Evolutionary conservation across 2,329 filamentous ascomycete genomes (phyloP).

Genomic region (Epicoccum nigrum): DNA sequence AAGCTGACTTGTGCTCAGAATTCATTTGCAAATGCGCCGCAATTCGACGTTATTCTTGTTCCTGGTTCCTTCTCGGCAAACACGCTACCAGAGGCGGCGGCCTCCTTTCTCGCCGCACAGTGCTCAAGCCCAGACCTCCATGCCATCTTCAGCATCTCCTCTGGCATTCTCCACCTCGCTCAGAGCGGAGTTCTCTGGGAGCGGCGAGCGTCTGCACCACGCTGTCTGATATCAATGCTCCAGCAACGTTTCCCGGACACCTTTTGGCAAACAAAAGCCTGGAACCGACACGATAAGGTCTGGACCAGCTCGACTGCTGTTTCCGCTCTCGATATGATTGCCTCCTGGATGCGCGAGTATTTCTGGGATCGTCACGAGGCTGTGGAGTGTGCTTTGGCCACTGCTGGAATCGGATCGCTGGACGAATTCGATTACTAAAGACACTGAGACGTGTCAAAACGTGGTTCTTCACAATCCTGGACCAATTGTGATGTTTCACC

Average conservation of each 20-base stretch:
- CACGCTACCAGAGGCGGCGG: slow-evolving; percentile 30
- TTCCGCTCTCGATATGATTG: slow-evolving; percentile 42
- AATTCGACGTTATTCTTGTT: slow-evolving; percentile 44
- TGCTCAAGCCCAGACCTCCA: slow-evolving; percentile 30
- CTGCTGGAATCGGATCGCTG: slow-evolving; percentile 36
- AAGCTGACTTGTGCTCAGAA: slow-evolving; percentile 37
- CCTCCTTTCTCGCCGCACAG: slow-evolving; percentile 36
- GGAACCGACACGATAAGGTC: slow-evolving; percentile 40
- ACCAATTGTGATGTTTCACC: too few relatives aligned
- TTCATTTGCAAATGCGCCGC: slow-evolving; percentile 43
- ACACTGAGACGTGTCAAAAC: background rate
- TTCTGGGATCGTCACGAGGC: slow-evolving; percentile 45
- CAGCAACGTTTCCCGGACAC: slow-evolving; percentile 38
- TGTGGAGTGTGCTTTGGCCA: slow-evolving; percentile 36
- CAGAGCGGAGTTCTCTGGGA: slow-evolving; percentile 38
- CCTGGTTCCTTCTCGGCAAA: slow-evolving; percentile 38
- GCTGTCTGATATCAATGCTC: slow-evolving; percentile 32
- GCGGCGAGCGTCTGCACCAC: slow-evolving; percentile 36
- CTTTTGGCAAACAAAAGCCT: slow-evolving; percentile 36
- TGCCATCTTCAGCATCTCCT: slow-evolving; percentile 41
- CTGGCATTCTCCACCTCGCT: slow-evolving; percentile 37
- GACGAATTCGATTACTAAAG: slow-evolving; percentile 33
- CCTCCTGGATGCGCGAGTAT: slow-evolving; percentile 44
- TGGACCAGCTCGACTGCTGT: slow-evolving; percentile 43
- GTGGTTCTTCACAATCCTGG: too few relatives aligned